Conservation (phyloP, 2,329 filamentous ascomycete species). For the Xylaria polymorpha region DNA sequence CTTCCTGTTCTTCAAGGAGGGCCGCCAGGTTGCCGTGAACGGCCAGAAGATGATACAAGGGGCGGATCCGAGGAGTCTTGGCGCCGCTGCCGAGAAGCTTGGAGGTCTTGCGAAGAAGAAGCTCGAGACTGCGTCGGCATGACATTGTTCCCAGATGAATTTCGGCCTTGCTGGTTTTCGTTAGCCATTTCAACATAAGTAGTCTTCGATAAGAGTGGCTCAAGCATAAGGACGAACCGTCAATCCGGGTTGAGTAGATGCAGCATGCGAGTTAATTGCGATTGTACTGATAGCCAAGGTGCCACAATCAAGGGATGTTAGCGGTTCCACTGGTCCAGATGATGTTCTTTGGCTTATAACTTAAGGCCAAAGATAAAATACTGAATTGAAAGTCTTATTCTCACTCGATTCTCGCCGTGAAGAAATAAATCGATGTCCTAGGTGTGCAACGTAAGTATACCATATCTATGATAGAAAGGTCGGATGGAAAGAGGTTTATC, state of each 20-base stretch:
- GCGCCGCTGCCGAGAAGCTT: slow-evolving; percentile 53
- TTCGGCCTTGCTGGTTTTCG: background rate
- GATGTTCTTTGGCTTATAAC: too few relatives aligned
- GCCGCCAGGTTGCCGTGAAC: slow-evolving; percentile 58
- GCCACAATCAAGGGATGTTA: too few relatives aligned
- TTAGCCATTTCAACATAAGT: background rate
- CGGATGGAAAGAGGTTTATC: too few relatives aligned
- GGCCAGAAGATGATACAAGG: slow-evolving; percentile 53
- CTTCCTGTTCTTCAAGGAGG: slow-evolving; percentile 70
- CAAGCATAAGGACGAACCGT: background rate
- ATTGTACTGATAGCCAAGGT: too few relatives aligned
- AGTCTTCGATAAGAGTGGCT: background rate
- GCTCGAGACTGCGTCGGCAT: slow-evolving; percentile 38
- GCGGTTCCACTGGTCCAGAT: too few relatives aligned
- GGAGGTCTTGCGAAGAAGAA: slow-evolving; percentile 53
- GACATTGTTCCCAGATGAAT: background rate
- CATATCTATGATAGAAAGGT: too few relatives aligned
- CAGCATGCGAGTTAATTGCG: background rate
- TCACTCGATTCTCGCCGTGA: too few relatives aligned
- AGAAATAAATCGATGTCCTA: too few relatives aligned
- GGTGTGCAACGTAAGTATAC: too few relatives aligned
- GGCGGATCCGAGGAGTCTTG: slow-evolving; percentile 50
- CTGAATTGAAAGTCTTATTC: too few relatives aligned
- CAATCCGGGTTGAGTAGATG: background rate
- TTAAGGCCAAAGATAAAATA: too few relatives aligned